phyloP scores from a whole-genome alignment of 495 filamentous ascomycete species.

The Tuber microsphaerosporum region DNA sequence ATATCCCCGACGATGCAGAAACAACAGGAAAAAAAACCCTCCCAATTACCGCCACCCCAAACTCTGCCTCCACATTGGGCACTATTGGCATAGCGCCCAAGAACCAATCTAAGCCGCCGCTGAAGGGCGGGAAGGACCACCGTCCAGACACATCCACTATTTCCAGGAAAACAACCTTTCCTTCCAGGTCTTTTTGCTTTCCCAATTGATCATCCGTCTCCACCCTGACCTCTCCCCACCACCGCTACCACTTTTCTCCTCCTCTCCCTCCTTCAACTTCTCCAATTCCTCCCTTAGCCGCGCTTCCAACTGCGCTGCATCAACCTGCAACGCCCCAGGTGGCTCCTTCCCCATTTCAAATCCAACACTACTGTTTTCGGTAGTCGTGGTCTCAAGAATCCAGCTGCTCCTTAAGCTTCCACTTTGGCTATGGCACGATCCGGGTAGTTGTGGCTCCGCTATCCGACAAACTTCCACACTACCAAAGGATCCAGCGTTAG shows the following conservation, averaged over 20 bases:
- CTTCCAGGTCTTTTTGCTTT: slow-evolving; percentile 5
- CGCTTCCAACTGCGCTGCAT: slow-evolving; percentile 13
- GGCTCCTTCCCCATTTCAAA: neutral
- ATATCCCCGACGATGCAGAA: no score
- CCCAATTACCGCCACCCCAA: slow-evolving; percentile 7
- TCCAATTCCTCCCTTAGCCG: slow-evolving; percentile 12
- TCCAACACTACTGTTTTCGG: slow-evolving; percentile 10
- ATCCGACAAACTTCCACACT: slow-evolving; percentile 13
- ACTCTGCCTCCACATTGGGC: neutral
- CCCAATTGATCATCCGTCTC: neutral
- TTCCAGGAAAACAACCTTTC: slow-evolving; percentile 12
- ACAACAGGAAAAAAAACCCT: neutral
- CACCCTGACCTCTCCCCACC: slow-evolving; percentile 10
- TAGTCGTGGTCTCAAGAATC: slow-evolving; percentile 9
- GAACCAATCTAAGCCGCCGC: neutral
- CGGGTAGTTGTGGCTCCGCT: slow-evolving; percentile 3
- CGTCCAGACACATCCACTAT: neutral
- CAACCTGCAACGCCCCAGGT: slow-evolving; percentile 8
- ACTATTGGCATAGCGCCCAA: neutral
- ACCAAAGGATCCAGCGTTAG: neutral
- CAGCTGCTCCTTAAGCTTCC: slow-evolving; percentile 8
- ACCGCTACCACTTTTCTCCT: slow-evolving; percentile 2
- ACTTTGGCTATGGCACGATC: neutral
- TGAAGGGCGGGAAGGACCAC: neutral
- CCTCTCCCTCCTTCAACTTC: slow-evolving; percentile 4